phyloP scores from a whole-genome alignment of 2,329 filamentous ascomycete genomes.

The Alternaria sp. region DNA sequence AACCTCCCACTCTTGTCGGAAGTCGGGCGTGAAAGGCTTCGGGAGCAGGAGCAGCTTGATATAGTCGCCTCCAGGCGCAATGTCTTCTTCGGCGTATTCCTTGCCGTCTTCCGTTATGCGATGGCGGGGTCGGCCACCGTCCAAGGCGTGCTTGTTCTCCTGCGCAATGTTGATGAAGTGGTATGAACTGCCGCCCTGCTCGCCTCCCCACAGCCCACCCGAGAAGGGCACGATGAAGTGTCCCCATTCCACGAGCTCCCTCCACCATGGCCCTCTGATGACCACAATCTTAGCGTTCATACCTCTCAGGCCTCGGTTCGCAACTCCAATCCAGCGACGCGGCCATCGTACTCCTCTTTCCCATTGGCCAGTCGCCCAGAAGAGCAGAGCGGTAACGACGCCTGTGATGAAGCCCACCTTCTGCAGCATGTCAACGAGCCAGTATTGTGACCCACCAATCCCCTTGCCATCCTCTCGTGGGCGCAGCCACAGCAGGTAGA shows the following conservation, averaged over 20 bases:
- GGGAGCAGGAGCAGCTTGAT: slow-evolving; percentile 89
- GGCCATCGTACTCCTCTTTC: slow-evolving; percentile 95
- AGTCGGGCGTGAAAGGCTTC: slow-evolving; percentile 93
- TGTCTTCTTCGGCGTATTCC: slow-evolving; percentile 79
- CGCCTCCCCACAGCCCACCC: slow-evolving; percentile 43
- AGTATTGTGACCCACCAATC: slow-evolving; percentile 92
- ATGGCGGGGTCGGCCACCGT: slow-evolving; percentile 33
- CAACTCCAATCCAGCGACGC: slow-evolving; percentile 83
- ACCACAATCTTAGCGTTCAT: slow-evolving; percentile 98
- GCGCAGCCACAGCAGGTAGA: slow-evolving; percentile 90
- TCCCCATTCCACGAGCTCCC: slow-evolving; percentile 74
- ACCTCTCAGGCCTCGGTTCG: slow-evolving; percentile 85
- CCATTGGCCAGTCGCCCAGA: slow-evolving; percentile 97
- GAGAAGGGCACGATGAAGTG: slow-evolving; percentile 80
- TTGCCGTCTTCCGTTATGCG: slow-evolving; percentile 64
- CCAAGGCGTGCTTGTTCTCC: slow-evolving; percentile 38
- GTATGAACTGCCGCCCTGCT: slow-evolving; percentile 70
- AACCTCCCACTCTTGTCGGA: slow-evolving; percentile 95
- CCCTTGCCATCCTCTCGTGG: slow-evolving; percentile 93
- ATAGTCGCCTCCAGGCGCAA: slow-evolving; percentile 87
- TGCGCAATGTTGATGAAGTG: slow-evolving; percentile 72
- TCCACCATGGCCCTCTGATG: slow-evolving; percentile 81
- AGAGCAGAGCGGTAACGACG: slow-evolving; percentile 81
- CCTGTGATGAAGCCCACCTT: slow-evolving; percentile 92
- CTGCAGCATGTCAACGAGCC: slow-evolving; percentile 88